Percentiles rank a stretch among this genome's conserved stretches.
These are phyloP conservation scores for Trametes sp. DNA, from an alignment of 1,284 basidiomycete genomes.

Conservation along the genomic window DNA sequence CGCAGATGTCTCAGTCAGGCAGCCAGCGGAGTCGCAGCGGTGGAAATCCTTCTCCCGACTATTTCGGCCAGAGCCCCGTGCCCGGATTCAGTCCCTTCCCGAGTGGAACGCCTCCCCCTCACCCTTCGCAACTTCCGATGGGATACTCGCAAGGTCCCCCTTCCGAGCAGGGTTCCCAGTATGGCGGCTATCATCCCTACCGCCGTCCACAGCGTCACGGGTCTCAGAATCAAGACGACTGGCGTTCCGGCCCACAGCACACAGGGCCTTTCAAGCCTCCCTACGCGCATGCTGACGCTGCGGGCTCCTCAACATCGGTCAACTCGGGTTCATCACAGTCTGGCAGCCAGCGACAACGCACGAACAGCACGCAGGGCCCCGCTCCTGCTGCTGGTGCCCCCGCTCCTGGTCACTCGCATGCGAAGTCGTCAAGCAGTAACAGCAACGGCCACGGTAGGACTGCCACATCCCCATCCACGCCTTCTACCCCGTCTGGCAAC, in stretches of 20 bases:
- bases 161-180: slow-evolving; percentile 49
- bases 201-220: slow-evolving; percentile 69
- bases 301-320: slow-evolving; percentile 76
- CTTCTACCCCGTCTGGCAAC: slow-evolving; percentile 36
- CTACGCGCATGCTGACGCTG: slow-evolving; percentile 77
- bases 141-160: slow-evolving; percentile 44
- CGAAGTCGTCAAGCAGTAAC: slow-evolving; percentile 40
- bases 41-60: slow-evolving; percentile 53
- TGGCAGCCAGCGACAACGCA: slow-evolving; percentile 59
- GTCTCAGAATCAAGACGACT: slow-evolving; percentile 51
- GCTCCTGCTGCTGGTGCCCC: slow-evolving; percentile 32
- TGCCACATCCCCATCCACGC: slow-evolving; percentile 35
- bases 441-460: slow-evolving; percentile 37
- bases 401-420: slow-evolving; percentile 34
- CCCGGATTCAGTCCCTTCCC: slow-evolving; percentile 68
- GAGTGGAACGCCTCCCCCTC: slow-evolving; percentile 73
- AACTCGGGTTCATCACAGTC: slow-evolving; percentile 62
- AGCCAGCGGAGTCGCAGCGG: slow-evolving; percentile 46
- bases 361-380: slow-evolving; percentile 58
- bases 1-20: slow-evolving; percentile 47
- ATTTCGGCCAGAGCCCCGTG: slow-evolving; percentile 62
- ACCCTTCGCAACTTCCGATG: slow-evolving; percentile 53
- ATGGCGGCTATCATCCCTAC: slow-evolving; percentile 80
- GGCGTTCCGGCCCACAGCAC: slow-evolving; percentile 50
- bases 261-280: slow-evolving; percentile 61